A percentile compares a stretch with the other conserved stretches of the same genome.
Conservation (phyloP, 78 protist genomes). For the Dictyostelium firmibasis region DNA sequence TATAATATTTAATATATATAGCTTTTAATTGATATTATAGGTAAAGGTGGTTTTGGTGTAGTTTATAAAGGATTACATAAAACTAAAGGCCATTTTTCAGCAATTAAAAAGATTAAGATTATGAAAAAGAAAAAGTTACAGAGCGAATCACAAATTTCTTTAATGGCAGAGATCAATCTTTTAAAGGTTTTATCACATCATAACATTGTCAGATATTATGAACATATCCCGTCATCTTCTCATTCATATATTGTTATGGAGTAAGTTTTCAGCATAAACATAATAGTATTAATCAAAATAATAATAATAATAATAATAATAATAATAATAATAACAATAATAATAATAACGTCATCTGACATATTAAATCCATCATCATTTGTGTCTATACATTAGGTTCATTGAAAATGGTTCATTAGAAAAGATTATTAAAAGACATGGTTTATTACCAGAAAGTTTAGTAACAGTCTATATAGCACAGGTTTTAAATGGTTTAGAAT, state of each 20-base stretch:
- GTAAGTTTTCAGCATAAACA: too few relatives aligned
- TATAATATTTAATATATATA: neutral
- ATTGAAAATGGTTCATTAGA: slow-evolving; percentile 96
- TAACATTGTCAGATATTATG: slow-evolving; percentile 90
- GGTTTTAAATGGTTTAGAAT: slow-evolving; percentile 90
- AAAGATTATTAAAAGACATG: slow-evolving; percentile 87
- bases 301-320: neutral
- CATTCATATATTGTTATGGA: slow-evolving; percentile 94
- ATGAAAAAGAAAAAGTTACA: slow-evolving; percentile 43
- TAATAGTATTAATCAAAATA: too few relatives aligned
- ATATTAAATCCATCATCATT: too few relatives aligned
- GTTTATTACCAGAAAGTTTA: slow-evolving; percentile 93
- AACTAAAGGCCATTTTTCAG: slow-evolving; percentile 72
- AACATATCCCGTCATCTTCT: slow-evolving; percentile 39
- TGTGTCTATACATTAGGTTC: too few relatives aligned
- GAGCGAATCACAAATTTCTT: slow-evolving; percentile 30
- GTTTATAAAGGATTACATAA: slow-evolving; percentile 80
- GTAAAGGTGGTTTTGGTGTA: slow-evolving; percentile 85
- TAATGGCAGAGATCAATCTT: slow-evolving; percentile 89
- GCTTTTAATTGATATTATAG: slow-evolving; percentile 80
- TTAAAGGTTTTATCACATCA: slow-evolving; percentile 84
- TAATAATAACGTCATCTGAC: neutral
- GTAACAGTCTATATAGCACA: slow-evolving; percentile 89
- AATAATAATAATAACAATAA: neutral
- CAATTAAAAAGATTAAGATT: slow-evolving; percentile 76